Conservation (phyloP, 768 basidiomycete genomes). For the Cubamyces sp. region DNA sequence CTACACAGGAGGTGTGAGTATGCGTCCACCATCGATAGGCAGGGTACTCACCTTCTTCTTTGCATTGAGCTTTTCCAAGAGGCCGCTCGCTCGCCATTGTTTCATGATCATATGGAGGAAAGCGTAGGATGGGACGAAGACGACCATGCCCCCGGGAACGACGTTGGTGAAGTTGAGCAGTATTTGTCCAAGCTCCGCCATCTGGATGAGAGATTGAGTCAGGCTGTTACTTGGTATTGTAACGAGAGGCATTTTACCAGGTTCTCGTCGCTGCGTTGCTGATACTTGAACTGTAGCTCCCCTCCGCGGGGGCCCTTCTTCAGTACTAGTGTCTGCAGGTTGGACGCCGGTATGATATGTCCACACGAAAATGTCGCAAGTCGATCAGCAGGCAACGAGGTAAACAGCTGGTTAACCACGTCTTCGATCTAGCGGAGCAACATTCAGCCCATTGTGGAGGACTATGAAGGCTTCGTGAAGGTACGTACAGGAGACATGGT, state of each 20-base stretch:
- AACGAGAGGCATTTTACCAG: constrained; percentile 48
- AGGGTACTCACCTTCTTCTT: constrained; percentile 70
- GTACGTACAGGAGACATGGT: constrained; percentile 93
- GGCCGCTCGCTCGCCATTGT: constrained; percentile 65
- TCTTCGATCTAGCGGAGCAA: constrained; percentile 74
- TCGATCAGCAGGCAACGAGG: constrained; percentile 58
- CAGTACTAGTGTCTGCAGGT: constrained; percentile 76
- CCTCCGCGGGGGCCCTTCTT: constrained; percentile 74
- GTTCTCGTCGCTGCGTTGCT: constrained; percentile 61
- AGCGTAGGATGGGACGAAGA: constrained; percentile 92
- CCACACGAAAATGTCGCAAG: constrained; percentile 88
- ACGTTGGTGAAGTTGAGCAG: constrained; percentile 79
- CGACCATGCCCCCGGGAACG: constrained; percentile 86
- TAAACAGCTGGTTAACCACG: constrained; percentile 79
- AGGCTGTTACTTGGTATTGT: not conserved
- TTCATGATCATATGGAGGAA: constrained; percentile 72
- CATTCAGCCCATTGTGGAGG: not conserved
- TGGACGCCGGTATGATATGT: constrained; percentile 85
- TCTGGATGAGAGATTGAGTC: constrained; percentile 41
- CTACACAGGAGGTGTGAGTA: constrained; percentile 40
- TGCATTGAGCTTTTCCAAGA: constrained; percentile 59
- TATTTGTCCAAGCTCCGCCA: constrained; percentile 82
- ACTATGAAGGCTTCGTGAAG: not conserved
- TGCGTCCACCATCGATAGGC: not conserved
- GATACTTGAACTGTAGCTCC: constrained; percentile 81